Evolutionary conservation across 768 basidiomycete species (phyloP).

Genomic region (Chalciporus sphaerocephalus): DNA sequence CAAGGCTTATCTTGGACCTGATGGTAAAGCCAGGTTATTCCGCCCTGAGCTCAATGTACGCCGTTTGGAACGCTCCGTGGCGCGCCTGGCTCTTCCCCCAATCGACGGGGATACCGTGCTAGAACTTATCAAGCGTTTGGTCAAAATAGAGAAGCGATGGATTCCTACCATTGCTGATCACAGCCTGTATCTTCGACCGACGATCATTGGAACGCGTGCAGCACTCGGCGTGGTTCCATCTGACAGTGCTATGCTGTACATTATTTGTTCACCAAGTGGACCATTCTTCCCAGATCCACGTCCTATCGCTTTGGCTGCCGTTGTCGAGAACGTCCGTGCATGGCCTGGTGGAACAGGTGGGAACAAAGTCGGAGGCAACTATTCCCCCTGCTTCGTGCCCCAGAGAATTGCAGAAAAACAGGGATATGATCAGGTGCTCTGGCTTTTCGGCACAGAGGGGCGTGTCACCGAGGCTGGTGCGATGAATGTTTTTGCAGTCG

Average conservation of each 20-base stretch:
- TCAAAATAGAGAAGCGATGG: slow-evolving; percentile 74
- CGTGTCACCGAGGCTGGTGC: slow-evolving; percentile 57
- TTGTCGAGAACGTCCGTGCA: slow-evolving; percentile 73
- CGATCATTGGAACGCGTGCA: slow-evolving; percentile 50
- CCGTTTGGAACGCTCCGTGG: slow-evolving; percentile 65
- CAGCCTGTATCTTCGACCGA: slow-evolving; percentile 85
- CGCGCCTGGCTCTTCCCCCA: slow-evolving; percentile 65
- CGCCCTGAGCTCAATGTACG: slow-evolving; percentile 83
- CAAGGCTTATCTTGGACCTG: slow-evolving; percentile 66
- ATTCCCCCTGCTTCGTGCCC: slow-evolving; percentile 56
- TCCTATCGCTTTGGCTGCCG: slow-evolving; percentile 54
- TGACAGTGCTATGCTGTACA: slow-evolving; percentile 77
- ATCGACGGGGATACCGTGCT: slow-evolving; percentile 47
- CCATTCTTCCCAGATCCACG: slow-evolving; percentile 52
- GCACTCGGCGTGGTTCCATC: slow-evolving; percentile 71
- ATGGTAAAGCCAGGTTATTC: slow-evolving; percentile 74
- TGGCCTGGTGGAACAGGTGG: slow-evolving; percentile 74
- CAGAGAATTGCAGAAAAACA: slow-evolving; percentile 59
- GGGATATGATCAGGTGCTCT: slow-evolving; percentile 77
- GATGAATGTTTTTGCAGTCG: slow-evolving; percentile 78
- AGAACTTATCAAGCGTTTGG: slow-evolving; percentile 60
- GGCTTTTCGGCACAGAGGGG: slow-evolving; percentile 65
- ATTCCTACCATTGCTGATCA: slow-evolving; percentile 71
- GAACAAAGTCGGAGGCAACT: slow-evolving; percentile 63
- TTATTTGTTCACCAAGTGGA: slow-evolving; percentile 64